Evolutionary conservation across 441 rosid species (phyloP).

Genomic region (Gossypium gossypioides): DNA sequence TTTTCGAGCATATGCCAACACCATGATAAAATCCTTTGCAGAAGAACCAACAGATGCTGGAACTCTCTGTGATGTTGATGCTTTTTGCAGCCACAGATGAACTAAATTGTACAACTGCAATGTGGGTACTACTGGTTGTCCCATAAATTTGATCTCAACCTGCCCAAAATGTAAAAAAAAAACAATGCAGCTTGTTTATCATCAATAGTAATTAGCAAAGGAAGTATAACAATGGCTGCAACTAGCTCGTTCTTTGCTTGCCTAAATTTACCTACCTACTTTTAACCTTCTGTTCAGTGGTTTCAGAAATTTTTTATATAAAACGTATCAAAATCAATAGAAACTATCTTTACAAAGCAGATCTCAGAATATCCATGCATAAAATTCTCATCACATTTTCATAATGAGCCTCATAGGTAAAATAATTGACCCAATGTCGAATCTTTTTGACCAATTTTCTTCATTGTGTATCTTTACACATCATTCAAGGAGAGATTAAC

Average conservation of each 20-base stretch:
- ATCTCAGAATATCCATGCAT: not conserved
- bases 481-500: slow-evolving; percentile 13
- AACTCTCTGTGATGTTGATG: slow-evolving; percentile 43
- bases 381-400: too few species aligned
- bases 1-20: slow-evolving; percentile 62
- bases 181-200: not conserved
- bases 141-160: slow-evolving; percentile 87
- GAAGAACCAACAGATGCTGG: slow-evolving; percentile 61
- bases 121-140: slow-evolving; percentile 68
- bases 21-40: slow-evolving; percentile 85
- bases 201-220: not conserved
- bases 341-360: not conserved
- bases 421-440: not conserved
- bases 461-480: not conserved
- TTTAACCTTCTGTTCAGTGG: not conserved
- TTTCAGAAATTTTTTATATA: not conserved
- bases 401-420: not conserved
- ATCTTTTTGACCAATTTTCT: not conserved
- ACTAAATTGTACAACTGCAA: slow-evolving; percentile 52
- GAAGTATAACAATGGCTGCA: not conserved
- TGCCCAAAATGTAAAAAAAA: slow-evolving; percentile 21
- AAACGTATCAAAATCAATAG: not conserved
- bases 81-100: slow-evolving; percentile 60
- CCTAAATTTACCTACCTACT: not conserved
- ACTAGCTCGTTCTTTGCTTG: not conserved